Percentiles rank a stretch among this genome's conserved stretches.
phyloP scores from a whole-genome alignment of 75 land plant genomes.

The Isoetes taiwanensis region DNA sequence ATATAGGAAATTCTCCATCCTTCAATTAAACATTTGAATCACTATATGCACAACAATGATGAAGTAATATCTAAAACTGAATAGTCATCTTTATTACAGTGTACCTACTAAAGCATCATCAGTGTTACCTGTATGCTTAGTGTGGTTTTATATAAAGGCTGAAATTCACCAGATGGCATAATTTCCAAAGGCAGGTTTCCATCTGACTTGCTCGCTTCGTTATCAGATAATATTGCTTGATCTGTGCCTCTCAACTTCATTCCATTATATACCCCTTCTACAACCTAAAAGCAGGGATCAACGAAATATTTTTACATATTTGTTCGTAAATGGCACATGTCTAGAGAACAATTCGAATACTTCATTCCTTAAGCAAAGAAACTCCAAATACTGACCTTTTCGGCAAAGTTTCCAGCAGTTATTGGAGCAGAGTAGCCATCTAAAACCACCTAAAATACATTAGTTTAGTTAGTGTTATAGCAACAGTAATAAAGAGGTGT shows the following conservation, averaged over 20 bases:
- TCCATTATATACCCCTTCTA: slow-evolving; percentile 70
- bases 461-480: background rate
- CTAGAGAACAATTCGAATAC: background rate
- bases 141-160: slow-evolving; percentile 72
- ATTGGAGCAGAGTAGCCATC: slow-evolving; percentile 97
- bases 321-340: too few species aligned
- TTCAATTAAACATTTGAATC: slow-evolving; percentile 7
- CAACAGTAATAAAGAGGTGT: background rate
- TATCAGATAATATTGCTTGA: slow-evolving; percentile 82
- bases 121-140: slow-evolving; percentile 68
- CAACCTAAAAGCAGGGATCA: slow-evolving; percentile 57
- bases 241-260: slow-evolving; percentile 40
- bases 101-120: background rate
- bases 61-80: background rate
- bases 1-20: slow-evolving; percentile 94
- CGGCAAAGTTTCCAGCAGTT: slow-evolving; percentile 94
- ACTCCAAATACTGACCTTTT: slow-evolving; percentile 52
- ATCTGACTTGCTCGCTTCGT: slow-evolving; percentile 17
- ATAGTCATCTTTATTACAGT: background rate
- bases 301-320: too few species aligned
- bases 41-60: background rate
- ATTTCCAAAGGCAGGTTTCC: slow-evolving; percentile 70
- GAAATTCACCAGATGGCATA: slow-evolving; percentile 87
- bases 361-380: background rate
- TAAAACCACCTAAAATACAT: slow-evolving; percentile 43